phyloP scores from a whole-genome alignment of 2,329 filamentous ascomycete genomes.

The Metarhizium guizhouense region DNA sequence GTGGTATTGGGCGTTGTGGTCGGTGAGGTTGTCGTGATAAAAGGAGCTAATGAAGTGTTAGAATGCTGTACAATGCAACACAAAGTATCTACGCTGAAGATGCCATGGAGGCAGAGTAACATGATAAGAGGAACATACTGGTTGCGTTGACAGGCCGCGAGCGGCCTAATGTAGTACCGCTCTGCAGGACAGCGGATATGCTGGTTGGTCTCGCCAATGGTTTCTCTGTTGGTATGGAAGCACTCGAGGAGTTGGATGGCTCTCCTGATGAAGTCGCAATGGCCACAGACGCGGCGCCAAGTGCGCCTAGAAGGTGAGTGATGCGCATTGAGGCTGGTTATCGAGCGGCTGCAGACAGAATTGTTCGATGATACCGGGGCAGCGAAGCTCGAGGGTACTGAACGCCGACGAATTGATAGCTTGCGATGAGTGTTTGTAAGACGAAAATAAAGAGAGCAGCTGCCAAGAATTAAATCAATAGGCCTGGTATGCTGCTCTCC shows the following conservation, averaged over 20 bases:
- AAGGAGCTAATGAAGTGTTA: slow-evolving; percentile 6
- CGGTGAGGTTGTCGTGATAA: slow-evolving; percentile 2
- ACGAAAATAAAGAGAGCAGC: neutral
- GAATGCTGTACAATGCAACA: neutral
- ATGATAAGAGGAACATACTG: slow-evolving; percentile 1
- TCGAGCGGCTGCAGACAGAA: neutral
- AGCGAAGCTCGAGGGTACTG: neutral
- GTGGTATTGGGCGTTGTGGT: slow-evolving; percentile 17
- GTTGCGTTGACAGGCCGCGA: neutral
- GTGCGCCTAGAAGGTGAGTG: slow-evolving; percentile 8
- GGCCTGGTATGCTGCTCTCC: neutral
- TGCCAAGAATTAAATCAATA: neutral
- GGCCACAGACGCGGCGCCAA: slow-evolving; percentile 9
- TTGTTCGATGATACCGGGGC: no score
- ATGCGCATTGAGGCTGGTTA: slow-evolving; percentile 10
- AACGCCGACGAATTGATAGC: neutral
- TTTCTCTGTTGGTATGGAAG: neutral
- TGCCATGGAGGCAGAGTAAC: neutral
- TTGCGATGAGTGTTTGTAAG: neutral
- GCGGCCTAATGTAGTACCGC: neutral
- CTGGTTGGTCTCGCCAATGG: neutral
- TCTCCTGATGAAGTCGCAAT: slow-evolving; percentile 6
- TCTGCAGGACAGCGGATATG: neutral
- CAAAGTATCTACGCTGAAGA: neutral
- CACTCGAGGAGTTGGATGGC: neutral